phyloP scores from a whole-genome alignment of 2,329 filamentous ascomycete genomes.

The Xylaria sp. region DNA sequence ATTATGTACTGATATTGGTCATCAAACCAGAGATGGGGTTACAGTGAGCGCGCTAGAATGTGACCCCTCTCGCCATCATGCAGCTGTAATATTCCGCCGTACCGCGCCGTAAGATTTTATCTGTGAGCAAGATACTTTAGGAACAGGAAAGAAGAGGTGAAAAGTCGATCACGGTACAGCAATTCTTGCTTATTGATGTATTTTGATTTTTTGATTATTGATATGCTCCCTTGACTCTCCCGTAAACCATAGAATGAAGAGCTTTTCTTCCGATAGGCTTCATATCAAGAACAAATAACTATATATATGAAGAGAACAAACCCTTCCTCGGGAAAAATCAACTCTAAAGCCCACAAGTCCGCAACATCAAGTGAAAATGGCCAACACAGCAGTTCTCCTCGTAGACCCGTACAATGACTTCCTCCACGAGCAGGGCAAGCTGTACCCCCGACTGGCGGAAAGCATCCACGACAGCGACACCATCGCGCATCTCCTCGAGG shows the following conservation, averaged over 20 bases:
- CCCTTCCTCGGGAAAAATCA: neutral
- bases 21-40: neutral
- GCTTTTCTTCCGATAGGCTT: neutral
- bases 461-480: conserved; percentile 15
- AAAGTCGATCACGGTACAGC: neutral
- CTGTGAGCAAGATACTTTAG: too few relatives aligned
- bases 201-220: too few relatives aligned
- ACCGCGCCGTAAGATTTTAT: neutral
- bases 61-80: neutral
- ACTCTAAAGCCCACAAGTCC: neutral
- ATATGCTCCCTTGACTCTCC: neutral
- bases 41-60: neutral
- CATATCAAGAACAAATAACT: too few relatives aligned
- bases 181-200: too few relatives aligned
- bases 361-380: neutral
- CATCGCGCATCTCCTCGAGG: conserved; percentile 13
- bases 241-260: neutral
- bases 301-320: neutral
- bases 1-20: neutral
- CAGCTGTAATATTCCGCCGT: neutral
- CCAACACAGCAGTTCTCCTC: conserved; percentile 7
- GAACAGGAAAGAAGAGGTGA: neutral
- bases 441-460: conserved; percentile 4
- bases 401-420: conserved; percentile 9
- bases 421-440: conserved; percentile 9